Evolutionary conservation across 2,329 filamentous ascomycete species (phyloP), one percentile per base, ranked within the genome.

Genomic region (Curvularia hawaiiensis): DNA sequence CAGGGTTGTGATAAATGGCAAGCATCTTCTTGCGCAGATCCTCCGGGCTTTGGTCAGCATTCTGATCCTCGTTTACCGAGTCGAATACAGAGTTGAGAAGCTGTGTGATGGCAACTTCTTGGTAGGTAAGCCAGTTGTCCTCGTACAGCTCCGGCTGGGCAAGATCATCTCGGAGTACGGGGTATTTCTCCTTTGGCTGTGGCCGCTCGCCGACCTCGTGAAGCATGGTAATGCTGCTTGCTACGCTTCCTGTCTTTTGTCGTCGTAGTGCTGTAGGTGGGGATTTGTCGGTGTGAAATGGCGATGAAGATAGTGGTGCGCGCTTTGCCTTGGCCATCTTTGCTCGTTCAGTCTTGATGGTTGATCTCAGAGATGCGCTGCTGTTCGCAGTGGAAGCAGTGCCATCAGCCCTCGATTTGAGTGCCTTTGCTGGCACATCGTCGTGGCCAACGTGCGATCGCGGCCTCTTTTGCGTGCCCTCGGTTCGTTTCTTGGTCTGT

Each of bases 91-190:
- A 77, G 68, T 88, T 89, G 46, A 85, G 70, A 7, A 88, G 75
- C 66, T 88, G 85, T 0, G 84, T 84, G 44, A 88, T 81, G 38
- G 84, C 82, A 22, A 83, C 76, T 66, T 88, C 86, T 66, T 88
- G 85, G 59, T 88, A 82, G 12, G 77, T 79, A 38, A 88, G 81
- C 85, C 86, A 88, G 54, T 82, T 79, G 45, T 88, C 85, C 65
- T 88, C 85, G 68, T 88, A 88, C 61, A 88, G 77, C 52, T 82
- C 79, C n/a, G 85, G 79, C 47, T 82, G 81, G 2, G 77, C 74
- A 26, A 88, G 77, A 62, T 86, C 79, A 58, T 87, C 84, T 0
- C 72, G 65, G 4, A 88, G 73, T 4, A 86, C 71, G 2, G 84
- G 82, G 65, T 85, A 86, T 48, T 79, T 75, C 10, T 75, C 73